Base-by-base conservation (phyloP, 2,329 filamentous ascomycete genomes). In the Cladophialophora psammophila region DNA sequence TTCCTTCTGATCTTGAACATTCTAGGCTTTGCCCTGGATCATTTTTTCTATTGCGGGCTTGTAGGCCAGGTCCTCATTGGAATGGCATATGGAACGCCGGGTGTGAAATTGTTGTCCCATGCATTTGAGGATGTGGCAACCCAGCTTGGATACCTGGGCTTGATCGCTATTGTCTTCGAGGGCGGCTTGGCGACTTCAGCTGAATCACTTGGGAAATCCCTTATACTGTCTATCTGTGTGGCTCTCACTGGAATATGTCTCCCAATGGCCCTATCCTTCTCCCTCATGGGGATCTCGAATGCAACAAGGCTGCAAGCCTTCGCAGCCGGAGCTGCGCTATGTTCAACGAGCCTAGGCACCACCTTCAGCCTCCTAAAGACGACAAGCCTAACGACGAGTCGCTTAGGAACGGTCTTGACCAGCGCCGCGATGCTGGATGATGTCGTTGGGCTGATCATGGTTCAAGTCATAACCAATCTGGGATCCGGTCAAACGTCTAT, bases 401-500 rank as follows among this genome's bases (percentile, higher is more conserved):
- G 86, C 1, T 75, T 89, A 0, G 92, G 80, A 64, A 87, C 78
- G 8, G 86, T 95, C 0, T 82, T 93, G 0, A 86, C 87, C 2
- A 89, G 86, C 66, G 91, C 91, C 0, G 92, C 91, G 0, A 91
- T 95, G 86, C 86, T 95, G 79, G 92, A 95, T 74, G 91, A 95
- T 78, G 88, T 94, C 0, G 85, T 91, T 1, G 70, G 70, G 0
- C 79, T 94, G 9, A 86, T 94, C 7, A 90, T 94, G 86, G 89
- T 93, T 0, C 87, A 92, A 71, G 85, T 94, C 54, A 89, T 95
- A 26, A 86, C 89, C 0, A 89, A 88, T 55, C 80, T 94, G 0
- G 84, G 90, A 77, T 62, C 75, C 54, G 71, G 68, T 53, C 61
- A 68, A 2, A 60, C 69, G 8, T 72, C 69, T 2, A 76, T 85